Evolutionary conservation across 768 basidiomycete species (phyloP), one percentile per base, ranked within the genome.

Genomic region (Lactifluus volemus): DNA sequence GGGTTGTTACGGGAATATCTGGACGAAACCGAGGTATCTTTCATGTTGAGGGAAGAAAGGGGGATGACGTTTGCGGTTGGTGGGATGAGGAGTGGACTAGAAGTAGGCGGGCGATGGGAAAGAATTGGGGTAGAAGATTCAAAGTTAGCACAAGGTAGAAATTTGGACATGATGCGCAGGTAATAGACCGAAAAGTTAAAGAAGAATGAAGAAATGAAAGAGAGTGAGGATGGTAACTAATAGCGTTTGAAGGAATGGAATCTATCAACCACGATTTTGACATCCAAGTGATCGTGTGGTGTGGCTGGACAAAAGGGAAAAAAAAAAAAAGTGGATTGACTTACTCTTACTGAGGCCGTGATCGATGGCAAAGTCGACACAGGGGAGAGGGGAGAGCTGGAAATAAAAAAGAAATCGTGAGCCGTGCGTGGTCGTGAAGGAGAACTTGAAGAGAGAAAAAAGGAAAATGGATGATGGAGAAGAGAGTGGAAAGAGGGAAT

Each of bases 21-120:
- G 72, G 77, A 82, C 30, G 81, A 78, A 68, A 83, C 74, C 36
- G 85, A 81, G 63, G 81, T 76, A 77, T 91, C 89, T 79, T 92
- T 92, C 90, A 92, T 92, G 74, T 78, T 78, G 78, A 67, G 59
- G 67, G 63, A 49, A 7, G 67, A 63, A 63, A 66, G 62, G 64
- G 72, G 69, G 69, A 76, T 72, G 67, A 76, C 71, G 67, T 75
- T 74, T 71, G 75, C 73, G 67, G 73, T 71, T 67, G 69, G 70
- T 73, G 75, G 69, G 74, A 76, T 56, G 38, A 49, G 36, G 38
- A 64, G 65, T 53, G 61, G 67, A 51, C 60, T 61, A 60, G 65
- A 67, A 17, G 67, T 66, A 30, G 65, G 65, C 21, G 65, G 65
- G 19, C 65, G 65, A 58, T 58, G 41, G 59, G 55, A 56, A 34